Conservation (phyloP, 225 moss, liverwort and hornwort genomes). For the Pleurozium schreberi region DNA sequence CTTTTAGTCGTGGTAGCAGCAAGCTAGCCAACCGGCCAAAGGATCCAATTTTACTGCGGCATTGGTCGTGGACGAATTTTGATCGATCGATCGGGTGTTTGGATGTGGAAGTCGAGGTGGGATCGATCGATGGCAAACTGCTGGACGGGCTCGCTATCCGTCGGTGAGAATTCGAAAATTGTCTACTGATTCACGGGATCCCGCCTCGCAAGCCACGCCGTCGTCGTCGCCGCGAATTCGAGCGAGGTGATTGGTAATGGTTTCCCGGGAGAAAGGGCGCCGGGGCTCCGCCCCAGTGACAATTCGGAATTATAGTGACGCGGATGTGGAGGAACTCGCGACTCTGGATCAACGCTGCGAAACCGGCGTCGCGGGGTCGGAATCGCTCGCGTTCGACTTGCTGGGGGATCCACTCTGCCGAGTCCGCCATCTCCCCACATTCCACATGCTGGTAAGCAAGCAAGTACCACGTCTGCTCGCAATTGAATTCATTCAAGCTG, state of each 20-base stretch:
- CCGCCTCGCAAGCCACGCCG: not conserved
- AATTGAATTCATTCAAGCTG: not conserved
- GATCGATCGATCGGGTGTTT: not conserved
- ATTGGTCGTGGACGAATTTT: not conserved
- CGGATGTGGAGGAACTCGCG: slow-evolving; percentile 51
- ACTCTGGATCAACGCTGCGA: slow-evolving; percentile 62
- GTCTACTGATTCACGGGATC: not conserved
- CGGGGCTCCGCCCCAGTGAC: not conserved
- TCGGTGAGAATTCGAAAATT: not conserved
- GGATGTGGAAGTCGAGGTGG: not conserved
- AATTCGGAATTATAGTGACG: slow-evolving; percentile 13
- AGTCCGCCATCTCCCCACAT: slow-evolving; percentile 72
- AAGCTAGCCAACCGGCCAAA: not conserved
- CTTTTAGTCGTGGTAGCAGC: not conserved
- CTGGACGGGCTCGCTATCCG: not conserved
- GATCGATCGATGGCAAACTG: not conserved
- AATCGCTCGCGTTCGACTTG: slow-evolving; percentile 61
- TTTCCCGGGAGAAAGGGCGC: not conserved
- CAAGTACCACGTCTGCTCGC: not conserved
- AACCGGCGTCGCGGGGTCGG: slow-evolving; percentile 36
- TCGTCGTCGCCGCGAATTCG: not conserved
- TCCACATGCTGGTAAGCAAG: slow-evolving; percentile 71
- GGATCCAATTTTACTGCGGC: not conserved
- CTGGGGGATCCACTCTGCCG: slow-evolving; percentile 94
- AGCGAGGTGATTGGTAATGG: slow-evolving; percentile 1